A percentile compares a stretch with the other conserved stretches of the same genome.
These are phyloP conservation scores for Tardiomyces depauwii DNA, from an alignment of 1,139 yeast genomes.

Conservation along the genomic window DNA sequence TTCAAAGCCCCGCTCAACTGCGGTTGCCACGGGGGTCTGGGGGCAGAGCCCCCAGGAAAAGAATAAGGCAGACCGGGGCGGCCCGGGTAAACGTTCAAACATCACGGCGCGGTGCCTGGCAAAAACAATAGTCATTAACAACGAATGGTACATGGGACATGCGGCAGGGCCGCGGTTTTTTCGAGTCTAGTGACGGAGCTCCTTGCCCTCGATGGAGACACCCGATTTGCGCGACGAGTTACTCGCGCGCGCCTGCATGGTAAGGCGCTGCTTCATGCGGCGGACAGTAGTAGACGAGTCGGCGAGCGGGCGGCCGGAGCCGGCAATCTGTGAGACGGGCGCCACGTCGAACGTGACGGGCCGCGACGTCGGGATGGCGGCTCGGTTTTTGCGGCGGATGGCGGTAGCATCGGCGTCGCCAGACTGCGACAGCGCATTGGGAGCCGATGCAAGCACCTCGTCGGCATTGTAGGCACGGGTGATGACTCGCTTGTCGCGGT, in stretches of 20 bases:
- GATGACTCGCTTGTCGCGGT: constrained; percentile 74
- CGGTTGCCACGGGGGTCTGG: no score
- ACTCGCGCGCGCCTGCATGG: constrained; percentile 13
- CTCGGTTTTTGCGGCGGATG: constrained; percentile 75
- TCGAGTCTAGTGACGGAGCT: constrained; percentile 15
- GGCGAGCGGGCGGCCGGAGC: neutral
- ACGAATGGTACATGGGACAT: no score
- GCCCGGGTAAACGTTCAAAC: no score
- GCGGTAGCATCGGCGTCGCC: constrained; percentile 64
- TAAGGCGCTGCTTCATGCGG: neutral
- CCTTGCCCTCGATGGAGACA: constrained; percentile 74
- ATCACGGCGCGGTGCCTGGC: no score
- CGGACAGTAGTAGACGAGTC: neutral
- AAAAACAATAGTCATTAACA: no score
- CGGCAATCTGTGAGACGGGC: constrained; percentile 34
- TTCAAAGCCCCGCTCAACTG: no score
- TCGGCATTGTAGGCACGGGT: constrained; percentile 60
- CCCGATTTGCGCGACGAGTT: constrained; percentile 31
- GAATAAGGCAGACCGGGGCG: no score
- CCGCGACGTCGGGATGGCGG: constrained; percentile 86
- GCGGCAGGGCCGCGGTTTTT: no score
- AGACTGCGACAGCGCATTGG: constrained; percentile 16
- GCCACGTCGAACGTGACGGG: constrained; percentile 87
- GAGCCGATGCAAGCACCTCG: constrained; percentile 12
- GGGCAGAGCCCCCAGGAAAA: no score